Conservation (phyloP, 306 rosid genomes). For the Acmispon strigosus region DNA sequence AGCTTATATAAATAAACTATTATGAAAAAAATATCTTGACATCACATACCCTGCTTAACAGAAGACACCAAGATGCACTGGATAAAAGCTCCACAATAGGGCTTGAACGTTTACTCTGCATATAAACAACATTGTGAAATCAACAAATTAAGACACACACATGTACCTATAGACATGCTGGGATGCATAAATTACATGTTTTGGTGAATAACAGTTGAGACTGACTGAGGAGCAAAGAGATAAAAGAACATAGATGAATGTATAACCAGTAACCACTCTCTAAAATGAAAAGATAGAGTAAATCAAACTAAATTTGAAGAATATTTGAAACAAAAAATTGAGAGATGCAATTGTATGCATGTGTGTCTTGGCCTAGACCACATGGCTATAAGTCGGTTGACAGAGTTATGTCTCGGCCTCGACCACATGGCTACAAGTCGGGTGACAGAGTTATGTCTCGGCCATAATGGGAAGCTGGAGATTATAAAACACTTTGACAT, state of each 20-base stretch:
- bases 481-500: background rate
- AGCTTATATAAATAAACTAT: background rate
- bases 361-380: too few relatives aligned
- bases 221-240: background rate
- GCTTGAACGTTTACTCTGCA: constrained; percentile 49
- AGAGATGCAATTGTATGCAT: too few relatives aligned
- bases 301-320: constrained; percentile 8
- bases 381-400: too few relatives aligned
- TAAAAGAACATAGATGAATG: background rate
- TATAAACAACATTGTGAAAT: background rate
- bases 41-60: constrained; percentile 65
- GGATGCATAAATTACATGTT: background rate
- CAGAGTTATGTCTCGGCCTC: too few relatives aligned
- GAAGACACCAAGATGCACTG: constrained; percentile 55
- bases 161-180: background rate
- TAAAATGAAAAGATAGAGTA: background rate
- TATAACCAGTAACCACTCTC: background rate
- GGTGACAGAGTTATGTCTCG: too few relatives aligned
- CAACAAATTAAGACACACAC: background rate
- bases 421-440: too few relatives aligned
- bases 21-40: background rate
- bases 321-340: too few relatives aligned
- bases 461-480: background rate
- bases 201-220: background rate
- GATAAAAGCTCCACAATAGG: constrained; percentile 46